Evolutionary conservation across 148 eudicot species (phyloP), one percentile per base, ranked within the genome.

Genomic region (Rhododendron kiyosumense): DNA sequence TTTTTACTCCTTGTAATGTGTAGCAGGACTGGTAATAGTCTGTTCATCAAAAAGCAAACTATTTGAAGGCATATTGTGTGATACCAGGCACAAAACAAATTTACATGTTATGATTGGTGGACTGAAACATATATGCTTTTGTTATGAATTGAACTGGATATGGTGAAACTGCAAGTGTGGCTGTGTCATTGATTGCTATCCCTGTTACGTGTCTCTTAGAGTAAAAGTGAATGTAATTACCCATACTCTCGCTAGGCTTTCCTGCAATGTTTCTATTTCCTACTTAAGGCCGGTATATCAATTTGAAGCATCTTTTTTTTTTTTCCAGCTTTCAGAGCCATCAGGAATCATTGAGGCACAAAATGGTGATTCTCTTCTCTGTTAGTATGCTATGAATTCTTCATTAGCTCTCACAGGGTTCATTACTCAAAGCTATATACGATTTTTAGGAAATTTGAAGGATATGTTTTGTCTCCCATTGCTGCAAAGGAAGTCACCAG

Each of bases 251-350:
- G 45, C 38, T 43, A 41, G 74, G 49, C n/a, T 32, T 46, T 83
- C 15, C 5, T 52, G 15, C 69, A 22, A 34, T 84, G 11, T 76
- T 54, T 76, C 51, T 75, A 26, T 10, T 32, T 84, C 32, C 22
- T 30, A 22, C 65, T 74, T 52, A 30, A 48, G 69, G 12, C 48
- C 76, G 7, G 43, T 11, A 81, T 83, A 18, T 17, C 82, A 81
- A 57, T 57, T 24, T 78, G 18, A 59, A 77, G 13, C 24, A 38
- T 54, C 46, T 86, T 38, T 77, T 48, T 24, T 34, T 8, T 75
- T 78, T 82, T 86, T 90, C 89, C 97, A 96, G 99, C 95, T 96
- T 81, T 96, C 99, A 51, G 99, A 96, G 87, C 99, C 99, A 81
- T 87, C 99, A 26, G 99, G 99, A 89, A 93, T 96, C 83, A 93